Conservation (phyloP, 73 alveolate species). For the Paraurostyla sp. region DNA sequence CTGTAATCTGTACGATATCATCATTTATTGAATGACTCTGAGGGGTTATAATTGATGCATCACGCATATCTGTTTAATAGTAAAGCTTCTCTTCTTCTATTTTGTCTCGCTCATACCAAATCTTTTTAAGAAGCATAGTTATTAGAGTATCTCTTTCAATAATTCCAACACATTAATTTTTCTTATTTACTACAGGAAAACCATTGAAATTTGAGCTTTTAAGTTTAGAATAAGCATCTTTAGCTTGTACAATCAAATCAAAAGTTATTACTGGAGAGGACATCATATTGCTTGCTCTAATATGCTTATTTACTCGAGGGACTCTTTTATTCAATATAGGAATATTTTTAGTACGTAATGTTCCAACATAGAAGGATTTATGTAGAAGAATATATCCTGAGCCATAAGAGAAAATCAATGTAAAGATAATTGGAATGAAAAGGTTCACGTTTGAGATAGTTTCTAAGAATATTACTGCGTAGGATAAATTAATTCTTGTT, state of each 20-base stretch:
- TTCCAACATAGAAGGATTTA: conserved; percentile 60
- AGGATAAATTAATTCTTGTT: conserved; percentile 79
- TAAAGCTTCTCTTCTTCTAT: neutral
- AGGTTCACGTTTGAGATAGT: conserved; percentile 77
- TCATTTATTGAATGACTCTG: no score
- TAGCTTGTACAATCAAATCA: neutral
- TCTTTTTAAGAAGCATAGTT: conserved; percentile 15
- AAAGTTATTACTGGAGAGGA: conserved; percentile 18
- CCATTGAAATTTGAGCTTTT: conserved; percentile 36
- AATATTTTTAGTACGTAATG: conserved; percentile 52
- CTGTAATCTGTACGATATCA: no score
- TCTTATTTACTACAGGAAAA: conserved; percentile 55
- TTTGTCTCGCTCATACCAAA: conserved; percentile 1
- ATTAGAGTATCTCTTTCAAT: conserved; percentile 50
- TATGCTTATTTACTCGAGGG: conserved; percentile 8
- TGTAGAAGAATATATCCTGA: conserved; percentile 60
- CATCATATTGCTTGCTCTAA: conserved; percentile 65
- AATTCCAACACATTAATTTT: conserved; percentile 29
- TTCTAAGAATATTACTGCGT: conserved; percentile 82
- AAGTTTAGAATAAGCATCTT: conserved; percentile 7
- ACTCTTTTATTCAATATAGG: conserved; percentile 25
- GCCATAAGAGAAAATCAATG: conserved; percentile 66
- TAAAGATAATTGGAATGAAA: conserved; percentile 75
- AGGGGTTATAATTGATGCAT: no score
- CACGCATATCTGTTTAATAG: no score